A percentile compares a stretch with the other conserved stretches of the same genome.
These are phyloP conservation scores for Eragrostis curvula DNA, from an alignment of 176 grass and related monocot genomes.

Conservation along the genomic window DNA sequence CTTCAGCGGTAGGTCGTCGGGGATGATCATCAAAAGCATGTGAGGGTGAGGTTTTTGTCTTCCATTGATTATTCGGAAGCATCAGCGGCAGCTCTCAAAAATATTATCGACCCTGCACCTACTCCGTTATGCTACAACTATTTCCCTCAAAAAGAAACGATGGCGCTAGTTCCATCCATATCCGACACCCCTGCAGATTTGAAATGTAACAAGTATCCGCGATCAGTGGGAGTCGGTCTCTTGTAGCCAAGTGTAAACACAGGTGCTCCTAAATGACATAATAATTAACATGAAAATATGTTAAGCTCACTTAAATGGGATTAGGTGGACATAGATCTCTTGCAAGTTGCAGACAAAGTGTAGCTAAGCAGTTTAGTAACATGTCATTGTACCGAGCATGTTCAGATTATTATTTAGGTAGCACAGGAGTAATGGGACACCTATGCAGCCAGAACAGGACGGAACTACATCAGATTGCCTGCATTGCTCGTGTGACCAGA, in stretches of 20 bases:
- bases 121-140: not conserved
- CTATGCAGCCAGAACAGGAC: not conserved
- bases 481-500: not conserved
- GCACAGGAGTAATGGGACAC: not conserved
- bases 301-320: not conserved
- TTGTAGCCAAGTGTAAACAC: not conserved
- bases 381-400: not conserved
- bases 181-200: not conserved
- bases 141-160: not conserved
- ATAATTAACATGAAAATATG: not conserved
- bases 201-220: not conserved
- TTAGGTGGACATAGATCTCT: not conserved
- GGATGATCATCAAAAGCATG: slow-evolving; percentile 36
- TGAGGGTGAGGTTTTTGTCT: slow-evolving; percentile 47
- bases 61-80: slow-evolving; percentile 11
- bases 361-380: slow-evolving; percentile 13
- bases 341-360: slow-evolving; percentile 3
- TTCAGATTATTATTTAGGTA: not conserved
- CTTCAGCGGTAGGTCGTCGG: slow-evolving; percentile 42
- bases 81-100: not conserved
- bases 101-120: not conserved
- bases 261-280: not conserved
- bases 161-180: not conserved
- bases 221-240: not conserved
- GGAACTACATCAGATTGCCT: not conserved